Percentiles rank a stretch among this genome's conserved stretches.
Evolutionary conservation across 2,329 filamentous ascomycete species (phyloP).

Genomic region (Xylaria sp.): DNA sequence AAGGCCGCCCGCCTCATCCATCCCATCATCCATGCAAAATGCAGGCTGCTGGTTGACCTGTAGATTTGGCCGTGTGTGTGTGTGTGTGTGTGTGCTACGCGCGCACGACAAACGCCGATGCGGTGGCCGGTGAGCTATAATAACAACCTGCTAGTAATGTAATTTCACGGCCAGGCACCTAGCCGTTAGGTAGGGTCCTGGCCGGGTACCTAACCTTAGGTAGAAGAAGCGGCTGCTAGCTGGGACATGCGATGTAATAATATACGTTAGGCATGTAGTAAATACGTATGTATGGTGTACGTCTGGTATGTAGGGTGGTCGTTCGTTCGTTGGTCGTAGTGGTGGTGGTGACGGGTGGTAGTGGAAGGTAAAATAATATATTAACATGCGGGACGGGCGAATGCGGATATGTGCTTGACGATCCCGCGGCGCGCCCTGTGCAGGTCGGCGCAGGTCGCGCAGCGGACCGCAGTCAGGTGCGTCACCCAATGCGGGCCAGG

Average conservation of each 20-base stretch:
- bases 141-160: too few species aligned
- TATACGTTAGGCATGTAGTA: background rate
- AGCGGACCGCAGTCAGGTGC: constrained; percentile 39
- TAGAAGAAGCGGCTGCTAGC: too few species aligned
- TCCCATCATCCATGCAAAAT: constrained; percentile 2
- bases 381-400: constrained; percentile 11
- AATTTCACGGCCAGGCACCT: too few species aligned
- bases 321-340: background rate
- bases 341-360: background rate
- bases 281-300: too few species aligned
- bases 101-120: background rate
- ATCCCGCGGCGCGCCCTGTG: constrained; percentile 22
- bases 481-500: background rate
- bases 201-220: too few species aligned
- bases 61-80: background rate
- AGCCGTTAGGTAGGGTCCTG: too few species aligned
- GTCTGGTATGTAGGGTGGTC: background rate
- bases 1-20: constrained; percentile 10
- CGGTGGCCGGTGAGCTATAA: constrained; percentile 10
- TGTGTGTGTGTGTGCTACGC: background rate
- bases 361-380: background rate
- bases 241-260: too few species aligned
- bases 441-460: constrained; percentile 39
- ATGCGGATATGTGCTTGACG: constrained; percentile 8
- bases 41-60: too few species aligned